A percentile compares a stretch with the other conserved stretches of the same genome.
These are phyloP conservation scores for Starmerella tilneyi DNA, from an alignment of 805 yeast species.

Conservation along the genomic window DNA sequence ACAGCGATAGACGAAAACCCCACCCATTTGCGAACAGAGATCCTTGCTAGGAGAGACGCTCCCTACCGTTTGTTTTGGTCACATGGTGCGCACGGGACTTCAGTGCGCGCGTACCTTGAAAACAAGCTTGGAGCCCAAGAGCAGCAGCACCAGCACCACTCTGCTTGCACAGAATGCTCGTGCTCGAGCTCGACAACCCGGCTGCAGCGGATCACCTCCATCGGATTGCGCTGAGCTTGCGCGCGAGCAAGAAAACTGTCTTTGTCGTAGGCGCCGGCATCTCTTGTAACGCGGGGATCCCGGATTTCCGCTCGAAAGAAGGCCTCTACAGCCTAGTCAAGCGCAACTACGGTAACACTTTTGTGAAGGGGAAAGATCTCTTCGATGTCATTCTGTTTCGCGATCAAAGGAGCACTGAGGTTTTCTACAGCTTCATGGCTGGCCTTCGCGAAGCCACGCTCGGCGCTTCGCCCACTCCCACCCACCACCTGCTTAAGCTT, in stretches of 20 bases:
- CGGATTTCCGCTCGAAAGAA: conserved; percentile 77
- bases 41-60: neutral
- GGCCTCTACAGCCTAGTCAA: conserved; percentile 75
- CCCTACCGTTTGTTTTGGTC: conserved; percentile 6
- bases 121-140: too few species aligned
- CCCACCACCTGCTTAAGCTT: conserved; percentile 63
- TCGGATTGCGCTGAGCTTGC: conserved; percentile 20
- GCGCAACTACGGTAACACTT: conserved; percentile 45
- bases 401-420: conserved; percentile 49
- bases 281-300: conserved; percentile 93
- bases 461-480: conserved; percentile 67
- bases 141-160: neutral
- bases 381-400: conserved; percentile 79
- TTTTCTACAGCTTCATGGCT: conserved; percentile 88
- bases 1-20: too few species aligned
- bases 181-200: conserved; percentile 19
- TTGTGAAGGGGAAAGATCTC: conserved; percentile 77
- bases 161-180: too few species aligned
- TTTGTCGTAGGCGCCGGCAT: conserved; percentile 92
- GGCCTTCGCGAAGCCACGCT: conserved; percentile 53
- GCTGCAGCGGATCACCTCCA: conserved; percentile 11
- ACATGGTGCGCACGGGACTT: conserved; percentile 5
- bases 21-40: too few species aligned
- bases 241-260: conserved; percentile 32
- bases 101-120: neutral